Base-by-base conservation (phyloP, 768 basidiomycete species). In the Lactarius sp. region DNA sequence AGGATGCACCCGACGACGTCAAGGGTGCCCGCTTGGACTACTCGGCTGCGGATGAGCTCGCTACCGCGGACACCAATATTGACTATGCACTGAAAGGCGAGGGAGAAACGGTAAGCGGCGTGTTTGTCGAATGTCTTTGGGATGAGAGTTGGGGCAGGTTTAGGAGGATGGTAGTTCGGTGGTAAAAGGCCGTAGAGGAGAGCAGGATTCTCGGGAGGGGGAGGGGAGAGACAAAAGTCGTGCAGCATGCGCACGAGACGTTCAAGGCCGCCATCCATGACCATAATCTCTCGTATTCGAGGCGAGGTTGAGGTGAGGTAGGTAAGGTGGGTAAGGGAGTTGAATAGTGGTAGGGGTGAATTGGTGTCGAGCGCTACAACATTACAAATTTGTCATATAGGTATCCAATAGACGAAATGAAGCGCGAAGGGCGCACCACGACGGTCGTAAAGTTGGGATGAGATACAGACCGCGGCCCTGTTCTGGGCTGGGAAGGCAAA, bases 301-400 rank as follows among this genome's bases (percentile, higher is more conserved):
- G 97, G 95, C 0, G 95, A 97, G 6, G 97, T 98, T 1, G 93
- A 94, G 8, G 96, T 98, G 67, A 99, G 88, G 76, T 97, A 95
- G 55, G 91, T 90, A 60, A 98, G 88, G 77, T 97, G 94, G 36
- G 92, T 94, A 57, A 98, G 86, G 46, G 95, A 98, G 78, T 97
- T 97, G 79, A 95, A 86, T 47, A 94, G 78, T 16, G 87, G 90
- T 49, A 86, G 77, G 16, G 82, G 78, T 0, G 82, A 82, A 54
- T 80, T 79, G 42, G 83, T 83, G 72, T 82, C 79, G 68, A 83
- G 78, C 39, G 80, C 82, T 81, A 67, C 50, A 58, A 27, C 16
- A 20, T 31, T 41, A 37, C 57, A 27, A 55, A 51, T 27, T 55
- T 46, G 41, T 37, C 54, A 52, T 39, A 20, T 59, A 46, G 50